These are phyloP conservation scores for Endoconidiophora polonica DNA, from an alignment of 2,329 filamentous ascomycete species.

Conservation along the genomic window DNA sequence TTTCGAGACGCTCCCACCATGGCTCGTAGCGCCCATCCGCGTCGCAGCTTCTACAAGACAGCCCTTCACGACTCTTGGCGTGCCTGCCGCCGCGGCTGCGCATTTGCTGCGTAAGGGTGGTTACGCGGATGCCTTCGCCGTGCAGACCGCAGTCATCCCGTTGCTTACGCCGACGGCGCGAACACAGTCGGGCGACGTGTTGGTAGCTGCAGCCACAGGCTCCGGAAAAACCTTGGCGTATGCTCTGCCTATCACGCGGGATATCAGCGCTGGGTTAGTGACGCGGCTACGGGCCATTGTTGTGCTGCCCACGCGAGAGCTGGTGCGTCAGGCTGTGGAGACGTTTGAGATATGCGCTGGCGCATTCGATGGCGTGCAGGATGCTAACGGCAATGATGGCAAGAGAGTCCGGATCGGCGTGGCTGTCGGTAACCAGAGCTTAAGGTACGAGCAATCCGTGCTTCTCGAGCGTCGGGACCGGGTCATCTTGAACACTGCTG, in stretches of 20 bases:
- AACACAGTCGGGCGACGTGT: conserved; percentile 55
- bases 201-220: conserved; percentile 83
- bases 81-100: conserved; percentile 42
- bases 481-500: conserved; percentile 26
- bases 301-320: conserved; percentile 77
- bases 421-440: conserved; percentile 63
- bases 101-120: conserved; percentile 43
- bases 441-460: conserved; percentile 44
- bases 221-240: conserved; percentile 94
- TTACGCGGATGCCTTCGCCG: conserved; percentile 25
- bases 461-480: conserved; percentile 30
- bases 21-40: conserved; percentile 62
- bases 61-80: conserved; percentile 46
- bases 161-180: conserved; percentile 52
- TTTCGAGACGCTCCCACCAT: conserved; percentile 63
- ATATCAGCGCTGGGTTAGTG: conserved; percentile 46
- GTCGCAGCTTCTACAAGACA: conserved; percentile 43
- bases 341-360: conserved; percentile 58
- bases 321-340: conserved; percentile 72
- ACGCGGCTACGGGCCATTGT: conserved; percentile 63
- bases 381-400: conserved; percentile 20
- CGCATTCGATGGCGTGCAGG: conserved; percentile 32
- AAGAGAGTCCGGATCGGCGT: conserved; percentile 65
- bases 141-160: conserved; percentile 45
- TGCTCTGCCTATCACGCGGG: conserved; percentile 66